Conservation (phyloP, 1,139 yeast genomes). For the Kodamaea fungicola region DNA sequence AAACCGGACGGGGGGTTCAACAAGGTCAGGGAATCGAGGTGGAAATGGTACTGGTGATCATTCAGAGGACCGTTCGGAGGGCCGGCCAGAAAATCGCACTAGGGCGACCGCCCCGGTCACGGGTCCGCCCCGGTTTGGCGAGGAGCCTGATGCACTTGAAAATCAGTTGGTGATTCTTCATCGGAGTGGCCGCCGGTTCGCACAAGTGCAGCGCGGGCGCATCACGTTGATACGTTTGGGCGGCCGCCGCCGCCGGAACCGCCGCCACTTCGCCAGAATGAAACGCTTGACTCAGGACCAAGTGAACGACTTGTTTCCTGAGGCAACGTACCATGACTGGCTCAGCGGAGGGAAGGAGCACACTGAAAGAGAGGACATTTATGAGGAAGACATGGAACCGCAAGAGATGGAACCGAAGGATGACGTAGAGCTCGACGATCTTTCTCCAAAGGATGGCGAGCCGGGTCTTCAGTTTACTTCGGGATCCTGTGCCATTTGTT, state of each 20-base stretch:
- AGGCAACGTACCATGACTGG: constrained; percentile 60
- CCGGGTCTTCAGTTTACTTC: constrained; percentile 54
- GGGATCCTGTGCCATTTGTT: constrained; percentile 80
- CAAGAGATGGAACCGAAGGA: background rate
- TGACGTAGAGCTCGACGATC: constrained; percentile 5
- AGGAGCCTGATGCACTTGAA: constrained; percentile 5
- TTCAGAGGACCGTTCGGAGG: too few relatives aligned
- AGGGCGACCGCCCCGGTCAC: too few relatives aligned
- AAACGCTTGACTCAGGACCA: constrained; percentile 56
- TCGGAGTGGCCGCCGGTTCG: constrained; percentile 11
- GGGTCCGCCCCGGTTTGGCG: constrained; percentile 1
- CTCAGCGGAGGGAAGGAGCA: constrained; percentile 52
- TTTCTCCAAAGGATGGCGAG: constrained; percentile 3
- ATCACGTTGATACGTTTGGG: background rate
- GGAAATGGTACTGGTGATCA: too few relatives aligned
- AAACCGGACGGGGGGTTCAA: too few relatives aligned
- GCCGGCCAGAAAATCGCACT: too few relatives aligned
- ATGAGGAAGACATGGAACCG: constrained; percentile 27
- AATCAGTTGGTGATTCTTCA: constrained; percentile 30
- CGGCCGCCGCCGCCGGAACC: constrained; percentile 27
- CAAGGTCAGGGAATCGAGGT: too few relatives aligned
- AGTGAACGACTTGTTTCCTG: constrained; percentile 65
- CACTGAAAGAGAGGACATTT: constrained; percentile 30
- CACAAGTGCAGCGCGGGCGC: constrained; percentile 7
- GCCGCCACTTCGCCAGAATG: constrained; percentile 44